A percentile compares a stretch with the other conserved stretches of the same genome.
Conservation (phyloP, 352 stramenopile genomes). For the Saprolegnia parasitica region DNA sequence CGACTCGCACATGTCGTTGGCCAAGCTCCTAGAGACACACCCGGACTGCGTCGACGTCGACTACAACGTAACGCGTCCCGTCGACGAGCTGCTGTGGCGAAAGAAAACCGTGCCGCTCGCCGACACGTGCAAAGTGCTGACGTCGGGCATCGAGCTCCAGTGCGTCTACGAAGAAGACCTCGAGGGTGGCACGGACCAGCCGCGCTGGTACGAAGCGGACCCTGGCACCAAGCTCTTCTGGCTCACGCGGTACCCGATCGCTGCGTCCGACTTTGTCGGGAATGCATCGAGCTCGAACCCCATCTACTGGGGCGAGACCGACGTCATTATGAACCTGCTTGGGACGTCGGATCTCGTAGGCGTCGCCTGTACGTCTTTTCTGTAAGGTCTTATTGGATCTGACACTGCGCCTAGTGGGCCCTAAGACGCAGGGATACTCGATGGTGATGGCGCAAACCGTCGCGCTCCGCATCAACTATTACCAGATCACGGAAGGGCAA, state of each 20-base stretch:
- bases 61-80: conserved; percentile 86
- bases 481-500: conserved; percentile 56
- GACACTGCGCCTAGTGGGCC: not conserved
- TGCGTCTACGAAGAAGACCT: conserved; percentile 90
- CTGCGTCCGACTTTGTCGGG: conserved; percentile 53
- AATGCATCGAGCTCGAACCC: conserved; percentile 31
- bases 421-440: conserved; percentile 36
- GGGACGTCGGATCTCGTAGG: conserved; percentile 67
- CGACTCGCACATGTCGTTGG: conserved; percentile 90
- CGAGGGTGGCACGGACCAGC: conserved; percentile 63
- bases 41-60: conserved; percentile 86
- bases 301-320: conserved; percentile 54
- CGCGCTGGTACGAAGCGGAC: conserved; percentile 84
- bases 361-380: conserved; percentile 48
- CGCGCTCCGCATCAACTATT: conserved; percentile 74
- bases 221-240: conserved; percentile 84
- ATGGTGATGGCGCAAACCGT: conserved; percentile 63
- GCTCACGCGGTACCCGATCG: conserved; percentile 70
- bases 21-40: conserved; percentile 93
- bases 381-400: not conserved
- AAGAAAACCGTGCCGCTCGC: conserved; percentile 75
- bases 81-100: conserved; percentile 89
- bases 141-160: conserved; percentile 74
- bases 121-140: conserved; percentile 72
- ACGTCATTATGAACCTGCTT: conserved; percentile 44